A percentile compares a stretch with the other conserved stretches of the same genome.
These are phyloP conservation scores for Paramecium octaurelia DNA, from an alignment of 73 alveolate genomes.

Conservation along the genomic window DNA sequence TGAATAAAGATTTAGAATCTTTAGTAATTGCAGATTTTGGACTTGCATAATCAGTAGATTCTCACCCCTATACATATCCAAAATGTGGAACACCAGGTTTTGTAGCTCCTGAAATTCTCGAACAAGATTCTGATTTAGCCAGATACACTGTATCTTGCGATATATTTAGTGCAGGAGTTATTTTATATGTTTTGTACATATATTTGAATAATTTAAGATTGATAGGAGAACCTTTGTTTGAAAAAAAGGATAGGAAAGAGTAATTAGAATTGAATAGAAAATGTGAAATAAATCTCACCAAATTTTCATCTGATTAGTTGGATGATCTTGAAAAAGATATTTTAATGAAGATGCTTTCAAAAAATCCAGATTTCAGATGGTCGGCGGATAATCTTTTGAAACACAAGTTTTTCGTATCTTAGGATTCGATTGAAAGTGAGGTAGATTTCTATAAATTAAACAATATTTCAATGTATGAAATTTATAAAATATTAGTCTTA, in stretches of 20 bases:
- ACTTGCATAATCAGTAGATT: constrained; percentile 62
- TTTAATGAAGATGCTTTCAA: not conserved
- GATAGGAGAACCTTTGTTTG: constrained; percentile 5
- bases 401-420: not conserved
- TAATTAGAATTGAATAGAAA: not conserved
- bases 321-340: not conserved
- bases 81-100: constrained; percentile 61
- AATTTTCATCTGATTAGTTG: not conserved
- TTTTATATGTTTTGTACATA: not conserved
- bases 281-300: not conserved
- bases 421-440: not conserved
- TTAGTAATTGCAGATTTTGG: constrained; percentile 87
- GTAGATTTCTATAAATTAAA: not conserved
- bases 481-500: not conserved
- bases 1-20: constrained; percentile 58
- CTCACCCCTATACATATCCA: constrained; percentile 5
- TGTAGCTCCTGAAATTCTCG: constrained; percentile 54
- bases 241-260: not conserved
- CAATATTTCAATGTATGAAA: not conserved
- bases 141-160: constrained; percentile 33
- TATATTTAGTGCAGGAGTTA: constrained; percentile 48
- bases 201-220: not conserved
- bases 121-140: constrained; percentile 45
- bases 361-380: not conserved
- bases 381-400: not conserved